phyloP scores from a whole-genome alignment of 345 rosid species.

The Odontarrhena argentea region DNA sequence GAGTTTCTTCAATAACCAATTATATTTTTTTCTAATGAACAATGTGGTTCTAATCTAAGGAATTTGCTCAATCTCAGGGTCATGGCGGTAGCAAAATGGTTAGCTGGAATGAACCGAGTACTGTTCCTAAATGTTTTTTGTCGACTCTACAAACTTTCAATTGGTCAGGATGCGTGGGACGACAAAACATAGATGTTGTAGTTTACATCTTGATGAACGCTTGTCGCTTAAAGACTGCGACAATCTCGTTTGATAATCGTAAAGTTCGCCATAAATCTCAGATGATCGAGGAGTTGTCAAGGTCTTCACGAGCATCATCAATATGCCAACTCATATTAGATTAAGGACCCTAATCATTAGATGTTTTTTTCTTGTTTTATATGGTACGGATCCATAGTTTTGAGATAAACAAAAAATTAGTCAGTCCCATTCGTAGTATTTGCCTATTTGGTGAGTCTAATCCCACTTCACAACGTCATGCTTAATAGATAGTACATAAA shows the following conservation, averaged over 20 bases:
- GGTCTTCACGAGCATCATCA: neutral
- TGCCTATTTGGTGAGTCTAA: too few relatives aligned
- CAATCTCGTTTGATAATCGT: neutral
- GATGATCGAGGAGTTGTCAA: slow-evolving; percentile 7
- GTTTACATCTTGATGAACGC: slow-evolving; percentile 14
- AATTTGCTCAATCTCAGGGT: neutral
- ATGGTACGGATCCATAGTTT: too few relatives aligned
- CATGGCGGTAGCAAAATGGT: neutral
- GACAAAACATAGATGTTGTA: neutral
- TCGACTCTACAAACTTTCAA: slow-evolving; percentile 12
- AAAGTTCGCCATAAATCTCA: neutral
- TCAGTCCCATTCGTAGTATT: too few relatives aligned
- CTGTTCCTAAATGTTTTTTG: neutral
- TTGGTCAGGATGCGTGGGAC: neutral
- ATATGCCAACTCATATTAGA: neutral
- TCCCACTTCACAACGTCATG: too few relatives aligned
- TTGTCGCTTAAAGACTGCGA: neutral
- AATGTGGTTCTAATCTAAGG: neutral
- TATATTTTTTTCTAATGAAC: neutral
- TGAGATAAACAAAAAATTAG: too few relatives aligned
- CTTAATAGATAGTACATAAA: too few relatives aligned
- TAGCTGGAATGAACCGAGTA: neutral
- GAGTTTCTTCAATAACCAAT: neutral
- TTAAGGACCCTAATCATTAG: neutral
- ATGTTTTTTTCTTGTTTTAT: too few relatives aligned